Conservation (phyloP, 1,139 yeast genomes). For the Blastobotrys indianensis region DNA sequence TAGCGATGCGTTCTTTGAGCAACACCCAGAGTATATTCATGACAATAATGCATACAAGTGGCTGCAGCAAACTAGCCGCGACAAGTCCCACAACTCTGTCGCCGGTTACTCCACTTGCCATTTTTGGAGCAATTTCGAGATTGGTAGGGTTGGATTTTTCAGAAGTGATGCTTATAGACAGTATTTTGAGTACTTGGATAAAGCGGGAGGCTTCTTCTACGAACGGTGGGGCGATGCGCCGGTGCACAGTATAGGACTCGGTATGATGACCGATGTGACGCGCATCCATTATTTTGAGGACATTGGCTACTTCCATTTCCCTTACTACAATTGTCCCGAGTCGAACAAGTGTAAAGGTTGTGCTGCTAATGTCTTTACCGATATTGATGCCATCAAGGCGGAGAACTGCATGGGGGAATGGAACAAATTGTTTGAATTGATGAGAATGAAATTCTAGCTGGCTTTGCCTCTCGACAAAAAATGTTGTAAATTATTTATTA, state of each 20-base stretch:
- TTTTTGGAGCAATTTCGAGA: constrained; percentile 82
- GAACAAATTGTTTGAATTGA: constrained; percentile 25
- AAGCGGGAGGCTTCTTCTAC: constrained; percentile 72
- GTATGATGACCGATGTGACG: constrained; percentile 62
- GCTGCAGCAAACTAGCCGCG: constrained; percentile 49
- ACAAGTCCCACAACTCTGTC: constrained; percentile 39
- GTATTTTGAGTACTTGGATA: constrained; percentile 61
- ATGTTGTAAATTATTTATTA: no score
- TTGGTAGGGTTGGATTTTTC: constrained; percentile 76
- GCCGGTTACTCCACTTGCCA: constrained; percentile 77
- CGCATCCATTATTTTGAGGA: constrained; percentile 85
- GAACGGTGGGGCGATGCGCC: constrained; percentile 96
- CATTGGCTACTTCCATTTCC: constrained; percentile 70
- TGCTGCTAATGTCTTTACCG: constrained; percentile 42
- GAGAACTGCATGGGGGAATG: constrained; percentile 75
- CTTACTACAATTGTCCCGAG: constrained; percentile 68
- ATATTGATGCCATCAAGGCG: constrained; percentile 42
- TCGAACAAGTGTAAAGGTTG: constrained; percentile 41
- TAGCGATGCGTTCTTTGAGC: constrained; percentile 51
- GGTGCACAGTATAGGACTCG: constrained; percentile 70
- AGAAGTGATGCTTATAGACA: constrained; percentile 57
- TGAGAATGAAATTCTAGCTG: no score
- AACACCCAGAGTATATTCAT: constrained; percentile 55
- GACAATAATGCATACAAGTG: constrained; percentile 66
- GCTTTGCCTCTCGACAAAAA: no score